These are phyloP conservation scores for Ascochyta lentis DNA, from an alignment of 2,329 filamentous ascomycete species.

Conservation along the genomic window DNA sequence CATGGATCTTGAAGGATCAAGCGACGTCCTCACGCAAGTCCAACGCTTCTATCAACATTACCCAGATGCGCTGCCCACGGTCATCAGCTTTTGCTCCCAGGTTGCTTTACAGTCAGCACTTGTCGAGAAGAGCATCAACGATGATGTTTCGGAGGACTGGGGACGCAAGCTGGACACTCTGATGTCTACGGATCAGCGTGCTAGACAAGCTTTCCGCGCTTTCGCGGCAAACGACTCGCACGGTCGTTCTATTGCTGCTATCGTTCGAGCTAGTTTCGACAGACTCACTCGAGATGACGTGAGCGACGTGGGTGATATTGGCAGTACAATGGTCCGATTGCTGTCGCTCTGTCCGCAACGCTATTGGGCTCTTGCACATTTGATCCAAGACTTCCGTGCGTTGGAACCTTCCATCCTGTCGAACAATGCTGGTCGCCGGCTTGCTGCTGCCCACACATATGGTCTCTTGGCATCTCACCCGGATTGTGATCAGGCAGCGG, in stretches of 20 bases:
- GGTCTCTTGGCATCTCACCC: slow-evolving; percentile 78
- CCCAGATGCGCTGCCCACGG: slow-evolving; percentile 67
- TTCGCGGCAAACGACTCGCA: slow-evolving; percentile 52
- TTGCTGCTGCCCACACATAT: slow-evolving; percentile 71
- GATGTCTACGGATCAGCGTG: slow-evolving; percentile 71
- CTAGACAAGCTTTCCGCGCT: slow-evolving; percentile 64
- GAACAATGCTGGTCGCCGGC: slow-evolving; percentile 73
- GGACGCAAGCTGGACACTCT: slow-evolving; percentile 77
- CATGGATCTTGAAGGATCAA: slow-evolving; percentile 41
- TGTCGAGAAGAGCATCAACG: slow-evolving; percentile 49
- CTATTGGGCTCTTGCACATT: slow-evolving; percentile 38
- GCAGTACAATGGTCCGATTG: slow-evolving; percentile 61
- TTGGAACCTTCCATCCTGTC: slow-evolving; percentile 70
- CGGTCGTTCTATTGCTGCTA: slow-evolving; percentile 46
- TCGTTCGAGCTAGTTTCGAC: slow-evolving; percentile 55
- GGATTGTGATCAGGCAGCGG: slow-evolving; percentile 47
- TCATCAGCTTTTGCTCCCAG: slow-evolving; percentile 72
- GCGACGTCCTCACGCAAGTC: slow-evolving; percentile 34
- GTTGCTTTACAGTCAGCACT: slow-evolving; percentile 67
- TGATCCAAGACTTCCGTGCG: slow-evolving; percentile 50
- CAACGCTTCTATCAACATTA: slow-evolving; percentile 43
- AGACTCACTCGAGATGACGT: slow-evolving; percentile 51
- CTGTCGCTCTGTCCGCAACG: slow-evolving; percentile 62
- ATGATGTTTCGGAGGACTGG: slow-evolving; percentile 80
- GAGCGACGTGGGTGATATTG: slow-evolving; percentile 54